Evolutionary conservation across 208 protist genomes (phyloP).

Genomic region (Leishmania lainsoni): DNA sequence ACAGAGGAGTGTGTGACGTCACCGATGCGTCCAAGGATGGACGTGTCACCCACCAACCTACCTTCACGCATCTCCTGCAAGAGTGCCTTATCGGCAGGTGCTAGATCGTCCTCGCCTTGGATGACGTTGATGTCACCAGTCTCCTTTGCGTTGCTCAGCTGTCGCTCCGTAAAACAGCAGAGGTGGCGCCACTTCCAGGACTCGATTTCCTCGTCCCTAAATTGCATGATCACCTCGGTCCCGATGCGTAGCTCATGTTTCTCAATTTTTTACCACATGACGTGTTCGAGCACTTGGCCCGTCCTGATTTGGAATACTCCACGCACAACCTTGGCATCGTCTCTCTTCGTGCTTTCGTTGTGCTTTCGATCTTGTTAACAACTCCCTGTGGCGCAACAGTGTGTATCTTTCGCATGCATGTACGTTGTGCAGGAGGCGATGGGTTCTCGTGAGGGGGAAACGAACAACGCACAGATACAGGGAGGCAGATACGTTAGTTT

Average conservation of each 20-base stretch:
- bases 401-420: not conserved
- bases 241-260: constrained; percentile 87
- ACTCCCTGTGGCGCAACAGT: not conserved
- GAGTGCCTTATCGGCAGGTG: constrained; percentile 52
- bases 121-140: constrained; percentile 65
- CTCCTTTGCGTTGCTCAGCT: constrained; percentile 64
- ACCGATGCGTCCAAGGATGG: constrained; percentile 64
- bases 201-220: constrained; percentile 43
- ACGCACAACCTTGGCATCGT: constrained; percentile 66
- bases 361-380: not conserved
- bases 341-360: not conserved
- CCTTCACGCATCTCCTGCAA: constrained; percentile 68
- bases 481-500: not conserved
- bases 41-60: constrained; percentile 45
- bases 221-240: constrained; percentile 56
- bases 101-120: constrained; percentile 64
- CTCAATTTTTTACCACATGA: constrained; percentile 61
- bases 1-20: constrained; percentile 65
- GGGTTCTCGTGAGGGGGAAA: not conserved
- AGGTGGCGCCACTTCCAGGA: constrained; percentile 84
- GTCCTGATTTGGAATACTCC: constrained; percentile 79
- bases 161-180: constrained; percentile 84
- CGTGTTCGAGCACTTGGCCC: constrained; percentile 57
- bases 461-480: not conserved
- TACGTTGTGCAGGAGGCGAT: not conserved